These are phyloP conservation scores for Tuber microsphaerosporum DNA, from an alignment of 495 filamentous ascomycete species.

Conservation along the genomic window DNA sequence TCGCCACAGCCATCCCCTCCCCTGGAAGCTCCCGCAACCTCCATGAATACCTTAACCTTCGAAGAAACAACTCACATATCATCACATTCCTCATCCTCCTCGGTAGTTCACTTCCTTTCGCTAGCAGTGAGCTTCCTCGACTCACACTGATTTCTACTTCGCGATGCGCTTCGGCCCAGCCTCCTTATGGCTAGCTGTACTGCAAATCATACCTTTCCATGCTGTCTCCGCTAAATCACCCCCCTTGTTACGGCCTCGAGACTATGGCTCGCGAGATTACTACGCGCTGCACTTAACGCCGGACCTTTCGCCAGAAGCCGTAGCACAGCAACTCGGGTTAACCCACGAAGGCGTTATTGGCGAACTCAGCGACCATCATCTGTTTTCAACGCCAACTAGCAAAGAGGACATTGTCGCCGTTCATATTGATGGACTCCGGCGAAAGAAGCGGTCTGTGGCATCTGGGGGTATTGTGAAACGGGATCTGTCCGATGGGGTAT, in stretches of 20 bases:
- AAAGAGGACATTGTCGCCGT: slow-evolving; percentile 57
- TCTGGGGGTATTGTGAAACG: slow-evolving; percentile 46
- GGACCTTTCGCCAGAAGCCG: slow-evolving; percentile 56
- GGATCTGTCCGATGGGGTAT: slow-evolving; percentile 64
- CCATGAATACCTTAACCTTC: background rate
- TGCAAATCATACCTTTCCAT: slow-evolving; percentile 21
- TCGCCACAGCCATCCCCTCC: background rate
- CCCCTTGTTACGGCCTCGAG: slow-evolving; percentile 45
- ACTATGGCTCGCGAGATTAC: slow-evolving; percentile 58
- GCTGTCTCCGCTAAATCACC: slow-evolving; percentile 15
- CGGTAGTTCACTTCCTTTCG: background rate
- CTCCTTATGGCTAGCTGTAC: slow-evolving; percentile 26
- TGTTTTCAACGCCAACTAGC: slow-evolving; percentile 65
- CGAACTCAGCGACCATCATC: slow-evolving; percentile 71
- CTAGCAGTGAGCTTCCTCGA: background rate
- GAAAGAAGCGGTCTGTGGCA: slow-evolving; percentile 55
- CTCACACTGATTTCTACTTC: background rate
- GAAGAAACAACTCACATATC: background rate
- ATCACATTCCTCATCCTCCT: slow-evolving; percentile 2
- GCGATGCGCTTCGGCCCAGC: slow-evolving; percentile 23
- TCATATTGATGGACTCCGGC: slow-evolving; percentile 51
- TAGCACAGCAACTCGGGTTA: slow-evolving; percentile 67
- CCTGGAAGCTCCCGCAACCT: background rate
- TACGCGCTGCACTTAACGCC: slow-evolving; percentile 77
- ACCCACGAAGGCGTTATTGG: slow-evolving; percentile 78